Base-by-base conservation (phyloP, 176 grass and related monocot species). In the Oryza meyeriana region DNA sequence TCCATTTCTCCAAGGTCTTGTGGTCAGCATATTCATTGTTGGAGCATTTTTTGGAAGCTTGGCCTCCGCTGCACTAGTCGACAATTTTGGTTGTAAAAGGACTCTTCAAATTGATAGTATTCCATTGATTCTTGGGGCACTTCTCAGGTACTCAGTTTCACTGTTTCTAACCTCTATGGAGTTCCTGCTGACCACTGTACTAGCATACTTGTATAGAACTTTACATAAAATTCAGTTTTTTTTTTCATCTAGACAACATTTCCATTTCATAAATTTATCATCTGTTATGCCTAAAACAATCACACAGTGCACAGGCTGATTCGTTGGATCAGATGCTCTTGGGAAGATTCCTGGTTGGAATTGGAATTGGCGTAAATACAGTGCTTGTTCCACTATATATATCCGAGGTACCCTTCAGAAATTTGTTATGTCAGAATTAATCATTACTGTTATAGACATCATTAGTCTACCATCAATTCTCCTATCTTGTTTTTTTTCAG, bases 21-120 rank as follows among this genome's bases (percentile, higher is more conserved):
- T 95, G 64, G 96, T 99, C 64, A 99, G 96, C 89, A 99, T 99
- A 82, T 99, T 99, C 61, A 99, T 99, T 40, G 91, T 95, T 57
- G 93, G 91, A 33, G 91, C 93, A 82, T 99, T 95, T 90, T 79
- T 99, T 22, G 93, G 96, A 73, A 99, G 96, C 72, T 59, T 99
- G 83, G 61, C 76, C 47, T 93, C 91, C 29, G 76, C 96, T 70
- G 84, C 91, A 0, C 48, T 99, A n/a, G 88, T 99, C 74, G 96
- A 95, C 87, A 90, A 88, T 27, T 93, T 99, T 76, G 96, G 96
- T 81, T 99, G 92, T 85, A 90, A 84, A 83, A 94, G 52, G 76
- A 99, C 89, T 66, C 89, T 99, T 88, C 96, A 99, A 67, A 76
- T 99, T 48, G 96, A 93, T 77, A 80, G 69, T 38, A 82, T 99